These are phyloP conservation scores for Kodamaea fungicola DNA, from an alignment of 1,139 yeast species.

Conservation along the genomic window DNA sequence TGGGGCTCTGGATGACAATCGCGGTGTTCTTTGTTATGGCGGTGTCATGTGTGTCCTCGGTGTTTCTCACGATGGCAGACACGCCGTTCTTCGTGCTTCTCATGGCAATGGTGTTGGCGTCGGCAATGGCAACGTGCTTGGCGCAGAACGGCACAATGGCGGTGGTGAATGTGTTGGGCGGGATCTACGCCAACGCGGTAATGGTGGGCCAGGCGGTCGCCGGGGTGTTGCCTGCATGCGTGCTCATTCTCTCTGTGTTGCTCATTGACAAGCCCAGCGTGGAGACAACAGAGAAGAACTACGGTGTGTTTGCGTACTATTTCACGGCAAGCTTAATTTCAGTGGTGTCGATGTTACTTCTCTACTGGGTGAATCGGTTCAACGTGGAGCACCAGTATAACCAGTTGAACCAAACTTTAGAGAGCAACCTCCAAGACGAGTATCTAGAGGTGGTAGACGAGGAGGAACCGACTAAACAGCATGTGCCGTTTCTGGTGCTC, in stretches of 20 bases:
- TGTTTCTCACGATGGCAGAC: constrained; percentile 38
- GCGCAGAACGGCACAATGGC: constrained; percentile 94
- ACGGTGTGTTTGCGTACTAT: constrained; percentile 61
- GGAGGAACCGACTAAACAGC: constrained; percentile 15
- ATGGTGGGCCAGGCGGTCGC: constrained; percentile 96
- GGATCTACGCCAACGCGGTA: constrained; percentile 77
- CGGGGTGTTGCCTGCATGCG: constrained; percentile 83
- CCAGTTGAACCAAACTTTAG: constrained; percentile 9
- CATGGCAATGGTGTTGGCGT: constrained; percentile 56
- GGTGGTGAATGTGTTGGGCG: constrained; percentile 73
- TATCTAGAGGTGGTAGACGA: constrained; percentile 4
- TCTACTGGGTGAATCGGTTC: constrained; percentile 27
- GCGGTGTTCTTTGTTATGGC: constrained; percentile 51
- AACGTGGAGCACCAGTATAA: constrained; percentile 18
- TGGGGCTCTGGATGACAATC: constrained; percentile 58
- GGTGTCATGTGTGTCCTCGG: constrained; percentile 44
- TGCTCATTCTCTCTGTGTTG: constrained; percentile 60
- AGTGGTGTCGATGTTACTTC: constrained; percentile 41
- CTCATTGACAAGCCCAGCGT: constrained; percentile 25
- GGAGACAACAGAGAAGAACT: constrained; percentile 25
- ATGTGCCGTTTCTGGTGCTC: constrained; percentile 48
- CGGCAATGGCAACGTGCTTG: constrained; percentile 64
- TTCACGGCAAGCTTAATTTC: constrained; percentile 67
- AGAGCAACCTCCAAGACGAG: constrained; percentile 5
- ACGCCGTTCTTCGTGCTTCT: constrained; percentile 40